Evolutionary conservation across 2,329 filamentous ascomycete species (phyloP).

Genomic region (Diaporthe velutina): DNA sequence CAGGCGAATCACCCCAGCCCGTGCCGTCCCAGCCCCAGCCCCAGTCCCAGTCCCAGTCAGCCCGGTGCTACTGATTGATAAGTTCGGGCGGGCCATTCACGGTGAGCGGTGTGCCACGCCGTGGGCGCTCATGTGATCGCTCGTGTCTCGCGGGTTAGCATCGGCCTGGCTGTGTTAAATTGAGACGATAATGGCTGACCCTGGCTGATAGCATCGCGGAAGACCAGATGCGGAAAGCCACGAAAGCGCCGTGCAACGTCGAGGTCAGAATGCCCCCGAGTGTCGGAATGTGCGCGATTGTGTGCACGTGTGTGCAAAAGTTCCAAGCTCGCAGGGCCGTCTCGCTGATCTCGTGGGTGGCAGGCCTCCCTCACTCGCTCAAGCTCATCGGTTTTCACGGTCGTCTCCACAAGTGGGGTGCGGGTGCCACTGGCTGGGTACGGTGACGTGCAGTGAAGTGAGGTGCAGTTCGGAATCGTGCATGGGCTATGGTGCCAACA

Average conservation of each 20-base stretch:
- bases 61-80: conserved; percentile 25
- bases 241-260: conserved; percentile 1
- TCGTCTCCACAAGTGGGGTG: conserved; percentile 1
- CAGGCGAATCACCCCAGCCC: conserved; percentile 21
- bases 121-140: conserved; percentile 25
- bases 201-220: conserved; percentile 19
- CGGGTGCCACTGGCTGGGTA: conserved; percentile 22
- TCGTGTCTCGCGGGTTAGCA: conserved; percentile 26
- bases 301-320: conserved; percentile 11
- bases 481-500: conserved; percentile 16
- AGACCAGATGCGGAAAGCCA: conserved; percentile 25
- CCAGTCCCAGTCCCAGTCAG: too few species aligned
- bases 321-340: neutral
- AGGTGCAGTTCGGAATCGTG: conserved; percentile 32
- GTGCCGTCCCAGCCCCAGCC: neutral
- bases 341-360: conserved; percentile 7
- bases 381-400: conserved; percentile 17
- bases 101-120: conserved; percentile 33
- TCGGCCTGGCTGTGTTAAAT: conserved; percentile 19
- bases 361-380: conserved; percentile 1
- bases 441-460: conserved; percentile 22
- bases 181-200: conserved; percentile 2
- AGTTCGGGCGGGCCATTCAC: conserved; percentile 19
- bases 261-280: neutral
- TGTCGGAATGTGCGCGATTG: conserved; percentile 9